Conservation (phyloP, 139 green algal species). For the Eudorina sp. region DNA sequence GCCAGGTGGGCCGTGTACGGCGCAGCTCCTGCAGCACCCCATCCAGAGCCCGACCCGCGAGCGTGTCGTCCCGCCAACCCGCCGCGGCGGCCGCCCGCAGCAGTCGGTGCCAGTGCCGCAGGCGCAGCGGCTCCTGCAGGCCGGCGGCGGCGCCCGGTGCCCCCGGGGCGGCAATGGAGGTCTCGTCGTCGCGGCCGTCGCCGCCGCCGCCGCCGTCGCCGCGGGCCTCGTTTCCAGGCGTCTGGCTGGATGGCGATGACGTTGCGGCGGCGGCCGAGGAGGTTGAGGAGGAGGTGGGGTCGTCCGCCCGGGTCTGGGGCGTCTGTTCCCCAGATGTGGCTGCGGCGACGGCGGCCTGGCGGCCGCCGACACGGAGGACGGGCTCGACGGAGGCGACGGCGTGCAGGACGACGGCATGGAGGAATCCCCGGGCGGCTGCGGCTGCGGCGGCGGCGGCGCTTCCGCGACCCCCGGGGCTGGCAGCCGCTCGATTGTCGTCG, state of each 20-base stretch:
- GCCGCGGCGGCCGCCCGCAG: background rate
- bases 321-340: too few species aligned
- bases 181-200: background rate
- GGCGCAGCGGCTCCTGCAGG: conserved; percentile 11
- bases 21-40: background rate
- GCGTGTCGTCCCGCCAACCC: background rate
- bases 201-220: background rate
- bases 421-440: background rate
- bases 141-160: background rate
- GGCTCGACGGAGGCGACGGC: background rate
- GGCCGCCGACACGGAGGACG: background rate
- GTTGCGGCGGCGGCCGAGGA: too few species aligned
- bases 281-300: too few species aligned
- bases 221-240: background rate
- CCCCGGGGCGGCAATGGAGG: background rate
- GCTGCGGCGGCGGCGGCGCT: background rate
- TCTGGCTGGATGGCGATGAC: too few species aligned
- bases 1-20: background rate
- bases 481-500: background rate
- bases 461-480: background rate
- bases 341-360: too few species aligned
- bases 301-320: too few species aligned
- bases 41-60: background rate
- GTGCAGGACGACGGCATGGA: background rate
- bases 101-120: conserved; percentile 35